Evolutionary conservation across 352 stramenopile species (phyloP).

Genomic region (Pythium scleroteichum): DNA sequence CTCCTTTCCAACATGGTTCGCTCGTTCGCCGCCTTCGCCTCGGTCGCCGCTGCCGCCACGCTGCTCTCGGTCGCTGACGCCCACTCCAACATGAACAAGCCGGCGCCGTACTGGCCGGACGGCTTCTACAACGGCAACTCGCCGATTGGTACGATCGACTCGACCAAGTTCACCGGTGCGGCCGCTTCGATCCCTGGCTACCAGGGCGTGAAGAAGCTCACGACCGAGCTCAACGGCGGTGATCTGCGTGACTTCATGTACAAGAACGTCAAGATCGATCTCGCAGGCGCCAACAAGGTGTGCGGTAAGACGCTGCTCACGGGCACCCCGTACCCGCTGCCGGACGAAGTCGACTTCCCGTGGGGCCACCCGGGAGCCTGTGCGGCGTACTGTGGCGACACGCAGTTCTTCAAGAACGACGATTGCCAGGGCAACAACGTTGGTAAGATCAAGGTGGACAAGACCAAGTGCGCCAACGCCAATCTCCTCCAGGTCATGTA

Average conservation of each 20-base stretch:
- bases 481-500: constrained; percentile 21
- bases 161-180: constrained; percentile 8
- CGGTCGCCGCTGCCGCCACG: constrained; percentile 12
- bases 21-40: constrained; percentile 16
- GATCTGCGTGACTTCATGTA: constrained; percentile 11
- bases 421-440: constrained; percentile 23
- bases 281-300: constrained; percentile 13
- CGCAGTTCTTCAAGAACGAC: constrained; percentile 11
- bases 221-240: background rate
- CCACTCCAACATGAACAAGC: constrained; percentile 16
- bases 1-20: constrained; percentile 18
- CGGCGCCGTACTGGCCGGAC: constrained; percentile 10
- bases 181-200: constrained; percentile 8
- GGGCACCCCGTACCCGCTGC: constrained; percentile 1
- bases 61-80: constrained; percentile 10
- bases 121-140: constrained; percentile 25
- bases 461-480: constrained; percentile 17
- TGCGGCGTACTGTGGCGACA: constrained; percentile 26
- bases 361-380: constrained; percentile 26
- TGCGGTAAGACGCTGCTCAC: constrained; percentile 18
- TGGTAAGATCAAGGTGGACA: constrained; percentile 15
- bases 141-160: constrained; percentile 9
- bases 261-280: constrained; percentile 13
- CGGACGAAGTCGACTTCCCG: constrained; percentile 16
- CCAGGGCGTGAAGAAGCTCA: constrained; percentile 16